A percentile compares a stretch with the other conserved stretches of the same genome.
Conservation (phyloP, 768 basidiomycete genomes). For the Leccinum fibrillosum region DNA sequence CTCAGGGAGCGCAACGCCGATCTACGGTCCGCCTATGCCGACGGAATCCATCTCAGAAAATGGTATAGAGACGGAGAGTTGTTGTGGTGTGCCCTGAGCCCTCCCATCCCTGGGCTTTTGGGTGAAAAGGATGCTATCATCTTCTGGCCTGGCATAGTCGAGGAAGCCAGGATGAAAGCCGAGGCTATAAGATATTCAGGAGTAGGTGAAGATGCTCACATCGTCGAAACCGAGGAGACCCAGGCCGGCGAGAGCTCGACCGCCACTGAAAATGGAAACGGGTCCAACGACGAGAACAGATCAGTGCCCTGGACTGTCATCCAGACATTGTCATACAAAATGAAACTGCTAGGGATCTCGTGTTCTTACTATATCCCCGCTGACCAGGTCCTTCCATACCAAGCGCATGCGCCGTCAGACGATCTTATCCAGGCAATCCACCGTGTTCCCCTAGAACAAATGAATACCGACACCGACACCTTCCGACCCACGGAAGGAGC, state of each 20-base stretch:
- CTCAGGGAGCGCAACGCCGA: constrained; percentile 63
- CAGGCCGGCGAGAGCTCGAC: constrained; percentile 7
- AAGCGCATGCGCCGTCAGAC: constrained; percentile 56
- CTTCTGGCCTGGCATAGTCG: constrained; percentile 74
- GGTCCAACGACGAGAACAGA: constrained; percentile 9
- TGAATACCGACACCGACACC: constrained; percentile 42
- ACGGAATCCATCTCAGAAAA: constrained; percentile 46
- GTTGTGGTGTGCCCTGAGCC: constrained; percentile 61
- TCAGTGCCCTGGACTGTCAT: constrained; percentile 53
- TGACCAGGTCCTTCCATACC: constrained; percentile 68
- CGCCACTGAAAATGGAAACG: constrained; percentile 6
- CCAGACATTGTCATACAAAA: constrained; percentile 62
- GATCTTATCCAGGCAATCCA: constrained; percentile 51
- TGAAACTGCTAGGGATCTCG: constrained; percentile 62
- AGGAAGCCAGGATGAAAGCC: constrained; percentile 51
- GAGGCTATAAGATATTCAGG: constrained; percentile 34
- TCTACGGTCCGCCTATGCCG: constrained; percentile 53
- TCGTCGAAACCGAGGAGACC: constrained; percentile 3
- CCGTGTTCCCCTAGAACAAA: constrained; percentile 39
- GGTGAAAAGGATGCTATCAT: constrained; percentile 45
- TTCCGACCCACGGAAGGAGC: constrained; percentile 47
- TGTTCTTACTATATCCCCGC: constrained; percentile 49
- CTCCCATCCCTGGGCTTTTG: constrained; percentile 43
- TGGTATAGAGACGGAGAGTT: constrained; percentile 70
- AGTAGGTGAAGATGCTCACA: neutral